A percentile compares a stretch with the other conserved stretches of the same genome.
phyloP scores from a whole-genome alignment of 2,329 filamentous ascomycete species.

The Calonectria henricotiae region DNA sequence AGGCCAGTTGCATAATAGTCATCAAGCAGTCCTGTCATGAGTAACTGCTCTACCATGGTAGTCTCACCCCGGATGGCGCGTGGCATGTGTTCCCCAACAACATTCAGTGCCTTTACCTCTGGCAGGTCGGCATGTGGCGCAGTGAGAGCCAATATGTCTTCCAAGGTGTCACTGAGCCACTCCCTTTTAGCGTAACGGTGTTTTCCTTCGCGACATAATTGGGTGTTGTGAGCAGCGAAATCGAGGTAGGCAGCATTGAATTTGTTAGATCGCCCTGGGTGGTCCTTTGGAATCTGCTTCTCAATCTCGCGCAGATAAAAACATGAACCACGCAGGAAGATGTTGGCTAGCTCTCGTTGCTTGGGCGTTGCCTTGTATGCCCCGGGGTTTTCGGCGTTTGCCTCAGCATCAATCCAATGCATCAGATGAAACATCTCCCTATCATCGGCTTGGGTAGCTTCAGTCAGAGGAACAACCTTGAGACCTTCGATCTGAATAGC shows the following conservation, averaged over 20 bases:
- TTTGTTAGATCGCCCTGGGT: constrained; percentile 17
- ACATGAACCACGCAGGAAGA: neutral
- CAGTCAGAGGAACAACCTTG: neutral
- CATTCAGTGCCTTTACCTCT: constrained; percentile 8
- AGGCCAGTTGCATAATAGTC: constrained; percentile 11
- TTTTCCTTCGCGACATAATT: neutral
- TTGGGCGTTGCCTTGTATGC: constrained; percentile 1
- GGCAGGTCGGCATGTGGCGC: neutral
- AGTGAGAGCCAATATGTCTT: constrained; percentile 9
- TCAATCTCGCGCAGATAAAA: constrained; percentile 5
- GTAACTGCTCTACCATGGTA: constrained; percentile 2
- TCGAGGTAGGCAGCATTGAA: neutral
- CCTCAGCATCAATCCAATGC: constrained; percentile 5
- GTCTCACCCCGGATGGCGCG: constrained; percentile 7
- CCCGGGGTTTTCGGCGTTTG: neutral
- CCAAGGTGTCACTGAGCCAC: constrained; percentile 6
- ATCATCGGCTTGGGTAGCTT: constrained; percentile 10
- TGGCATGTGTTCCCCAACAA: constrained; percentile 5
- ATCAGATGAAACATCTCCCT: constrained; percentile 16
- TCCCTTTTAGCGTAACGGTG: constrained; percentile 3
- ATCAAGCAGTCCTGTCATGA: neutral
- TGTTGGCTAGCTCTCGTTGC: constrained; percentile 4
- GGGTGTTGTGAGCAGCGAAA: constrained; percentile 7
- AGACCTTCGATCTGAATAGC: constrained; percentile 17
- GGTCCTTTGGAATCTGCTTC: neutral